Evolutionary conservation across 192 early-diverging fungal species (phyloP).

Genomic region (Mortierella alpina): DNA sequence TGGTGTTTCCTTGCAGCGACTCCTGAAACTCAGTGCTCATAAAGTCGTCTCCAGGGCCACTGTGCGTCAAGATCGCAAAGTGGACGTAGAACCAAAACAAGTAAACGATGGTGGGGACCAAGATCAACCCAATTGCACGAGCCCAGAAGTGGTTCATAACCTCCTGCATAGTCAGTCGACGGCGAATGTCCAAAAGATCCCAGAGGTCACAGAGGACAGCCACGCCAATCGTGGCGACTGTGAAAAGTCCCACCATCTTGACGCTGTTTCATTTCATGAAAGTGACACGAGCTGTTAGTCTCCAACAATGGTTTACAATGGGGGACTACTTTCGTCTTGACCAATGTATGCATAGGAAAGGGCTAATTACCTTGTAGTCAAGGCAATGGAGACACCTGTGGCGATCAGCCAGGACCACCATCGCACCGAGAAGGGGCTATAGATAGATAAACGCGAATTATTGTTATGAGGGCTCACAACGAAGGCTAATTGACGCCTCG

Average conservation of each 20-base stretch:
- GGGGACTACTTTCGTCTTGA: too few species aligned
- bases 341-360: neutral
- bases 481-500: conserved; percentile 25
- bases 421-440: conserved; percentile 74
- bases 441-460: conserved; percentile 19
- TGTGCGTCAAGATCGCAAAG: conserved; percentile 82
- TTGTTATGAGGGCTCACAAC: conserved; percentile 17
- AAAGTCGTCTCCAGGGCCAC: conserved; percentile 93
- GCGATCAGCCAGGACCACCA: conserved; percentile 92
- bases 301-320: neutral
- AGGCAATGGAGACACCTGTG: conserved; percentile 85
- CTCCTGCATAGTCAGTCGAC: conserved; percentile 75
- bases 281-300: neutral
- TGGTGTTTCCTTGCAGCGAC: conserved; percentile 78
- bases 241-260: conserved; percentile 96
- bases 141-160: conserved; percentile 87
- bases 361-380: conserved; percentile 60
- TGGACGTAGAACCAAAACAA: conserved; percentile 92
- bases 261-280: conserved; percentile 60
- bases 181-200: conserved; percentile 88
- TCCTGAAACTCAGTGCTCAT: conserved; percentile 93
- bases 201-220: conserved; percentile 91
- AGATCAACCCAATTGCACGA: conserved; percentile 84
- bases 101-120: conserved; percentile 84
- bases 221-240: conserved; percentile 84